A percentile compares a stretch with the other conserved stretches of the same genome.
Conservation (phyloP, 768 basidiomycete species). For the Boletus vinaceobasis region DNA sequence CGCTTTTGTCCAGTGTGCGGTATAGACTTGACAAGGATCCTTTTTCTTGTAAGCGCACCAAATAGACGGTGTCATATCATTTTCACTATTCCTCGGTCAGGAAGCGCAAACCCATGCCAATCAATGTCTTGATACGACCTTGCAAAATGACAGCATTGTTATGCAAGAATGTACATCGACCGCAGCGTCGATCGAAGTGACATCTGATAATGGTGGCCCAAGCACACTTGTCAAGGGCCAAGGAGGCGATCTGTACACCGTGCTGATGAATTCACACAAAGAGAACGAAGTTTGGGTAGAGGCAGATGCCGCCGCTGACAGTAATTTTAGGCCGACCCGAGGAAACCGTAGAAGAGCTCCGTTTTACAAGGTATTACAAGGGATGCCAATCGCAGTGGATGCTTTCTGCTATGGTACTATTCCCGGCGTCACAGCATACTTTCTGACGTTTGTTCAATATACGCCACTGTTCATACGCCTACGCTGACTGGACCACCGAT, state of each 20-base stretch:
- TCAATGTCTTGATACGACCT: conserved; percentile 45
- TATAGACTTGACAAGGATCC: conserved; percentile 6
- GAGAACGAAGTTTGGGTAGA: conserved; percentile 86
- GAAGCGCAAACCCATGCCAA: conserved; percentile 55
- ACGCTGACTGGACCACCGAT: conserved; percentile 9
- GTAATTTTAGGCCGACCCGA: conserved; percentile 43
- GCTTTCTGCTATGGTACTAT: conserved; percentile 94
- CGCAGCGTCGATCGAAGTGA: neutral
- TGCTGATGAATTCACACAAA: conserved; percentile 86
- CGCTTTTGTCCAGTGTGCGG: conserved; percentile 28
- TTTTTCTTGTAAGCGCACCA: conserved; percentile 18
- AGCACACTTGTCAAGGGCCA: neutral
- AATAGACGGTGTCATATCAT: conserved; percentile 18
- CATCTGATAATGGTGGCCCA: neutral
- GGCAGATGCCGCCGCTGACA: conserved; percentile 53
- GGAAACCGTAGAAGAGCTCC: conserved; percentile 72
- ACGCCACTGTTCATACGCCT: neutral
- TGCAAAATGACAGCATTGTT: neutral
- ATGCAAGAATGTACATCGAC: neutral
- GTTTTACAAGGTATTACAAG: conserved; percentile 93
- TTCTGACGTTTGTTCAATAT: conserved; percentile 62
- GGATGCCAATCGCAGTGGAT: conserved; percentile 98
- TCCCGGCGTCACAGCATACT: conserved; percentile 86
- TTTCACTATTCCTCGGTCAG: conserved; percentile 30
- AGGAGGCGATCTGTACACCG: conserved; percentile 54